phyloP scores from a whole-genome alignment of 805 yeast species.

The Middelhovenomyces tepae region DNA sequence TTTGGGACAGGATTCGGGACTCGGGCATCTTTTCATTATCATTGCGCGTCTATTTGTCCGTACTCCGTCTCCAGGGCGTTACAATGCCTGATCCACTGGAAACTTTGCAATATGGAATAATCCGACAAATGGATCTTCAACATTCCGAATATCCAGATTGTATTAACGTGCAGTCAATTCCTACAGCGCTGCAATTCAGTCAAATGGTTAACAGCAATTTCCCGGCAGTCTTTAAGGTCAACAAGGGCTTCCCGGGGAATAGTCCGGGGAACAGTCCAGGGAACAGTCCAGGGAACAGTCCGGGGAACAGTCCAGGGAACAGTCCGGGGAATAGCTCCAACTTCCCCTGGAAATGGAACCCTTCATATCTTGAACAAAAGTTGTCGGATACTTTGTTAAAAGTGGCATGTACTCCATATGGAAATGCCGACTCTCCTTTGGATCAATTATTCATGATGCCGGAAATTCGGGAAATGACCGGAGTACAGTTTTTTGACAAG shows the following conservation, averaged over 20 bases:
- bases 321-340: too few relatives aligned
- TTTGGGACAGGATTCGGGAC: too few relatives aligned
- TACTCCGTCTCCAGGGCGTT: too few relatives aligned
- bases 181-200: constrained; percentile 6
- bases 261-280: too few relatives aligned
- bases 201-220: constrained; percentile 11
- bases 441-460: constrained; percentile 27
- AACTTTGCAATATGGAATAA: constrained; percentile 9
- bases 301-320: too few relatives aligned
- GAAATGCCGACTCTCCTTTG: constrained; percentile 33
- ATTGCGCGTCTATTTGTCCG: too few relatives aligned
- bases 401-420: constrained; percentile 28
- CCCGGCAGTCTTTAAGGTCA: constrained; percentile 10
- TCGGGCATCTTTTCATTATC: too few relatives aligned
- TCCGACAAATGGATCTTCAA: constrained; percentile 18
- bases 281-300: too few relatives aligned
- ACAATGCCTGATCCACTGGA: too few relatives aligned
- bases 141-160: constrained; percentile 13
- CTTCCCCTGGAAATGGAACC: constrained; percentile 10
- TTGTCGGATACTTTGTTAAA: constrained; percentile 11
- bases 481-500: constrained; percentile 18
- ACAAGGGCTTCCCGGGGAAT: too few relatives aligned
- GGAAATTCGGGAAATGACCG: constrained; percentile 16
- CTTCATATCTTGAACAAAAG: constrained; percentile 3
- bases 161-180: constrained; percentile 3